Conservation (phyloP, 805 yeast species). For the Wickerhamiella dianesei region DNA sequence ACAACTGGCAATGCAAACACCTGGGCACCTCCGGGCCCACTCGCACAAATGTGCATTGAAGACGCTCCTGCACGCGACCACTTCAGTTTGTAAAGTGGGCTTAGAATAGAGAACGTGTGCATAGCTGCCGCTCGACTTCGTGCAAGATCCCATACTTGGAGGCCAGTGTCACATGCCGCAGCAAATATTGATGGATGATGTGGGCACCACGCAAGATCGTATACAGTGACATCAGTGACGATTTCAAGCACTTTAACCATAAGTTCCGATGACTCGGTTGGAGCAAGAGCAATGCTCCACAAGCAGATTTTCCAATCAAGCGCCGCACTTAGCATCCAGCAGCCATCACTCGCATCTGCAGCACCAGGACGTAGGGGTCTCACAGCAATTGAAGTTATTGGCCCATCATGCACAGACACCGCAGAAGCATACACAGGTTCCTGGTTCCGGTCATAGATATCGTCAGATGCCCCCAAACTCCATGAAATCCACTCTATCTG, state of each 20-base stretch:
- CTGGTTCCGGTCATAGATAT: background rate
- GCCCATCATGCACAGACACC: background rate
- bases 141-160: slow-evolving; percentile 12
- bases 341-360: background rate
- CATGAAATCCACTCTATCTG: background rate
- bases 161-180: slow-evolving; percentile 7
- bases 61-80: background rate
- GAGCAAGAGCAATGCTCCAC: slow-evolving; percentile 12
- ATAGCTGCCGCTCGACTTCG: slow-evolving; percentile 5
- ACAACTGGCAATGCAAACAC: background rate
- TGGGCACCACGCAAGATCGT: slow-evolving; percentile 10
- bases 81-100: background rate
- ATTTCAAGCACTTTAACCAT: slow-evolving; percentile 1
- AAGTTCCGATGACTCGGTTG: background rate
- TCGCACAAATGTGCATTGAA: background rate
- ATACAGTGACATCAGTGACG: slow-evolving; percentile 6
- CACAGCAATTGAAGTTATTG: background rate
- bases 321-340: slow-evolving; percentile 10
- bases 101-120: background rate
- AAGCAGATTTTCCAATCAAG: slow-evolving; percentile 12
- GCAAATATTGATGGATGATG: slow-evolving; percentile 7
- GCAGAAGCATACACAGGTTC: background rate
- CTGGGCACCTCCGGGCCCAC: background rate
- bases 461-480: background rate
- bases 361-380: background rate